Conservation (phyloP, 805 yeast species). For the Suhomyces xylopsoci region DNA sequence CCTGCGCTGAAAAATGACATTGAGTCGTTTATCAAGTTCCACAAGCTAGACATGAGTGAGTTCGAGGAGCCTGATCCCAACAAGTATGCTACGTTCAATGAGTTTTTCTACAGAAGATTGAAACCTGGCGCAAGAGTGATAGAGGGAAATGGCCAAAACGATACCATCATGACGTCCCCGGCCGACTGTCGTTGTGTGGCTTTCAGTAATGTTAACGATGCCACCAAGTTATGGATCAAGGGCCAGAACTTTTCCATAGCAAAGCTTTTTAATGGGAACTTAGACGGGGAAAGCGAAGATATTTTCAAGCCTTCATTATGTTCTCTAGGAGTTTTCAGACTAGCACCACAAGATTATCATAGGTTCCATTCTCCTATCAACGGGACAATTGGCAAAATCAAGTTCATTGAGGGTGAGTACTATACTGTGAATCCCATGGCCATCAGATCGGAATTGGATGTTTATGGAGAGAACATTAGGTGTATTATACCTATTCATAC, state of each 20-base stretch:
- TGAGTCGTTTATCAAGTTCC: conserved; percentile 75
- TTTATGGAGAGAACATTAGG: conserved; percentile 87
- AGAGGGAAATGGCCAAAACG: conserved; percentile 48
- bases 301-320: conserved; percentile 42
- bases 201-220: conserved; percentile 54
- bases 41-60: conserved; percentile 72
- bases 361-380: conserved; percentile 86
- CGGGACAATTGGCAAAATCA: conserved; percentile 66
- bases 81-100: conserved; percentile 71
- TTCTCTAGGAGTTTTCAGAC: conserved; percentile 72
- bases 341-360: conserved; percentile 97
- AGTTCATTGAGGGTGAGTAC: conserved; percentile 80
- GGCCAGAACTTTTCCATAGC: conserved; percentile 71
- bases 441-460: conserved; percentile 80
- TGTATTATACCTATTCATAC: conserved; percentile 75
- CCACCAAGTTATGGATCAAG: conserved; percentile 85
- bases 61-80: conserved; percentile 50
- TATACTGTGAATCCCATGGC: conserved; percentile 99
- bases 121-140: conserved; percentile 67
- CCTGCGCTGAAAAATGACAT: conserved; percentile 67
- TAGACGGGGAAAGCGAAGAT: conserved; percentile 36
- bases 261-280: conserved; percentile 52
- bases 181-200: conserved; percentile 87
- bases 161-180: conserved; percentile 60
- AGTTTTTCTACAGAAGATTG: conserved; percentile 79